phyloP scores from a whole-genome alignment of 148 eudicot genomes.

The Rheum nobile region DNA sequence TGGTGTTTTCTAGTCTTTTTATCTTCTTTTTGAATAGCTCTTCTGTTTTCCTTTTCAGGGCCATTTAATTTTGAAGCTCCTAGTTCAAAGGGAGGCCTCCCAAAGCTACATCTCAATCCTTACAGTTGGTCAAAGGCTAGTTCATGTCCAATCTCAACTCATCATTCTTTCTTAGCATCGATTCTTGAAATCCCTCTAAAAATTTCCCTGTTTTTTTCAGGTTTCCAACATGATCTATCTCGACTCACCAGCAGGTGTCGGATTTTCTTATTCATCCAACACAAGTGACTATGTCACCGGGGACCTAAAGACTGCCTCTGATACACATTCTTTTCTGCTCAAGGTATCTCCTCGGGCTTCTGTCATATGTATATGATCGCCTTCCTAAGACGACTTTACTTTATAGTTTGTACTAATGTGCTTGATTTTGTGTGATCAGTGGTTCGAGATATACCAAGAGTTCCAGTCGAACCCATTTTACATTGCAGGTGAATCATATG shows the following conservation, averaged over 20 bases:
- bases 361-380: background rate
- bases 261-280: constrained; percentile 60
- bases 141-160: background rate
- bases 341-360: constrained; percentile 37
- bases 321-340: constrained; percentile 65
- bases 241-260: constrained; percentile 93
- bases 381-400: background rate
- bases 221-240: constrained; percentile 78
- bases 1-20: background rate
- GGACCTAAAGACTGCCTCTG: constrained; percentile 70
- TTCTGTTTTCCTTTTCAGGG: constrained; percentile 28
- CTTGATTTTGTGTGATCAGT: constrained; percentile 27
- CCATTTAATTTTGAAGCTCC: constrained; percentile 83
- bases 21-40: background rate
- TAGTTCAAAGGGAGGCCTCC: constrained; percentile 38
- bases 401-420: background rate
- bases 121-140: constrained; percentile 91
- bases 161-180: background rate
- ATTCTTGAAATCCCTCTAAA: background rate
- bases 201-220: constrained; percentile 23
- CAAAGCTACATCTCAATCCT: constrained; percentile 74
- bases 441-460: constrained; percentile 76
- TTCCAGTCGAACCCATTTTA: constrained; percentile 68
- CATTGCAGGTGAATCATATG: constrained; percentile 88
- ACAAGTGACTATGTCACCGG: constrained; percentile 56